Percentiles rank a stretch among this genome's conserved stretches.
phyloP scores from a whole-genome alignment of 441 rosid genomes.

The Pelargonium fulgidum region DNA sequence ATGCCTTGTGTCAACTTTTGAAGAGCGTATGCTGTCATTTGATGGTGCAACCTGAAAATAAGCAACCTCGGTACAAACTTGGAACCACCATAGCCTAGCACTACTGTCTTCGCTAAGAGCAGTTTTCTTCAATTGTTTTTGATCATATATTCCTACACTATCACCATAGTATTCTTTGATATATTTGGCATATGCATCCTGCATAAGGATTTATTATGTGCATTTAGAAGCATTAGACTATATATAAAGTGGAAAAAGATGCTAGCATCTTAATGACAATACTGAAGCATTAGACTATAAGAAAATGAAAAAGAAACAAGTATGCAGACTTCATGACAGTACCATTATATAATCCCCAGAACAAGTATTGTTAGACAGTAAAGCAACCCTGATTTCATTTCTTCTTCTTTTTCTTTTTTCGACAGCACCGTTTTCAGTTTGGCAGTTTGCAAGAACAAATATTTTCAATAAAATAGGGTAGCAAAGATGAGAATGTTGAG shows the following conservation, averaged over 20 bases:
- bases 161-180: slow-evolving; percentile 48
- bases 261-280: not conserved
- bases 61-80: slow-evolving; percentile 92
- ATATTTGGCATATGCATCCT: slow-evolving; percentile 76
- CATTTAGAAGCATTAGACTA: slow-evolving; percentile 11
- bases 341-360: not conserved
- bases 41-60: slow-evolving; percentile 94
- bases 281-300: not conserved
- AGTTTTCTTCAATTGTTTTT: slow-evolving; percentile 50
- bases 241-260: not conserved
- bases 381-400: not conserved
- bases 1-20: slow-evolving; percentile 69
- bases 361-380: not conserved
- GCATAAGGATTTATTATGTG: slow-evolving; percentile 13
- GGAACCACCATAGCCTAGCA: slow-evolving; percentile 93
- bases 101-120: slow-evolving; percentile 35
- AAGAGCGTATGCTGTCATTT: slow-evolving; percentile 78
- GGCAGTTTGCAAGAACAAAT: too few relatives aligned
- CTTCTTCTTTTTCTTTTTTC: too few relatives aligned
- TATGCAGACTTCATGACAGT: too few relatives aligned
- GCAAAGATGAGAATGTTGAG: too few relatives aligned
- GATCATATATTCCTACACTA: slow-evolving; percentile 46
- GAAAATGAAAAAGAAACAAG: too few relatives aligned
- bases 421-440: too few relatives aligned
- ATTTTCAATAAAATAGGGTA: too few relatives aligned